Evolutionary conservation across 1,284 basidiomycete genomes (phyloP).

Genomic region (Microbotryum violaceum): DNA sequence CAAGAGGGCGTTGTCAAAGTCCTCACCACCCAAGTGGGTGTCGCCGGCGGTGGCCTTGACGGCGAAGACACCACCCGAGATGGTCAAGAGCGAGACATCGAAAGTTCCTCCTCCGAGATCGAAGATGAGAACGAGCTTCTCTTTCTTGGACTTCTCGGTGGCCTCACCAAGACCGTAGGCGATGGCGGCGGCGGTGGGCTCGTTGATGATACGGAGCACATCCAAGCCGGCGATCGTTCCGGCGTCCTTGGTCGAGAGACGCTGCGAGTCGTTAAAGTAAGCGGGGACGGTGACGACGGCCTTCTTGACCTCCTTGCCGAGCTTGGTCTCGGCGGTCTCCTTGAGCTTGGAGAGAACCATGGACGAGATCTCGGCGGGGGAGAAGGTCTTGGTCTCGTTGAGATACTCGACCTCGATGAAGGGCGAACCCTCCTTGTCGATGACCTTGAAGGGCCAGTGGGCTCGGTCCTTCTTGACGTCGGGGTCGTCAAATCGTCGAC

Average conservation of each 20-base stretch:
- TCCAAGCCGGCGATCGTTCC: constrained; percentile 58
- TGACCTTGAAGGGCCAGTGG: constrained; percentile 64
- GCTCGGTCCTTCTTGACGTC: constrained; percentile 57
- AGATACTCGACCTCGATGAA: constrained; percentile 53
- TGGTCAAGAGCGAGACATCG: constrained; percentile 58
- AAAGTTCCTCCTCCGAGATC: constrained; percentile 90
- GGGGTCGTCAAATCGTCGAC: constrained; percentile 76
- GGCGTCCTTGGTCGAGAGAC: constrained; percentile 57
- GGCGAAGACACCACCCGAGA: constrained; percentile 56
- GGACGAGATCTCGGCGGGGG: constrained; percentile 73
- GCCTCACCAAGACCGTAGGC: constrained; percentile 52
- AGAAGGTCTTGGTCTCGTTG: constrained; percentile 54
- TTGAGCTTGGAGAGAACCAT: constrained; percentile 99
- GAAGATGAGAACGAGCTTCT: constrained; percentile 99
- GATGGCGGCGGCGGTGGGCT: constrained; percentile 48
- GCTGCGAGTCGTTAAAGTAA: constrained; percentile 63
- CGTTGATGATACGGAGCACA: constrained; percentile 63
- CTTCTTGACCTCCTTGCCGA: constrained; percentile 56
- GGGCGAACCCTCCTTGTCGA: constrained; percentile 53
- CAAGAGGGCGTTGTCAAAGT: constrained; percentile 95
- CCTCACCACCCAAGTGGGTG: constrained; percentile 69
- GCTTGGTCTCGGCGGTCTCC: constrained; percentile 62
- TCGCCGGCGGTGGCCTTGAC: constrained; percentile 57
- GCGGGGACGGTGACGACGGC: constrained; percentile 62
- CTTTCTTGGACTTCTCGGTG: constrained; percentile 67